phyloP scores from a whole-genome alignment of 805 yeast genomes.

The Starmerella stigmatis region DNA sequence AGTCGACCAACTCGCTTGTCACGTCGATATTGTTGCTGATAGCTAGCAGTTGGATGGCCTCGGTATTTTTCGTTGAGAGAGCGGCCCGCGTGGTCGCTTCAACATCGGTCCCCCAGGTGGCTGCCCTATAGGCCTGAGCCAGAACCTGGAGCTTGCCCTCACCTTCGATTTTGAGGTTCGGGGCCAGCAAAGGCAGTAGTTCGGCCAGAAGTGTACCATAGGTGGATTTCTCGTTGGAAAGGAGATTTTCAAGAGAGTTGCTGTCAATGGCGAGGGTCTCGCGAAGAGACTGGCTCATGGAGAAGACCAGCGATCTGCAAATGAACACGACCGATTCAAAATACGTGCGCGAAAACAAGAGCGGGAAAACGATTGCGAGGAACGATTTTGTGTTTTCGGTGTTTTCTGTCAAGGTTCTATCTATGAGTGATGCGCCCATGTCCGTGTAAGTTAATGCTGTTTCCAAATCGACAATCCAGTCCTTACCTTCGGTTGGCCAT shows the following conservation, averaged over 20 bases:
- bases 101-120: neutral
- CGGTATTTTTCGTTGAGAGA: neutral
- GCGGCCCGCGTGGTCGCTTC: conserved; percentile 1
- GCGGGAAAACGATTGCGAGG: neutral
- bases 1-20: neutral
- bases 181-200: conserved; percentile 6
- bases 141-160: neutral
- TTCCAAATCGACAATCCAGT: neutral
- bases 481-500: neutral
- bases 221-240: neutral
- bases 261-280: neutral
- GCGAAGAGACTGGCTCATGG: neutral
- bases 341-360: neutral
- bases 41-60: conserved; percentile 14
- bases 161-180: neutral
- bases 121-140: conserved; percentile 8
- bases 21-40: conserved; percentile 2
- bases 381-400: neutral
- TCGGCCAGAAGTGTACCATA: conserved; percentile 16
- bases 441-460: neutral
- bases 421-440: neutral
- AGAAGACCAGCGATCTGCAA: neutral
- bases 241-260: neutral
- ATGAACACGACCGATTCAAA: neutral
- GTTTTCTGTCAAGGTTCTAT: neutral